Percentiles rank a stretch among this genome's conserved stretches.
phyloP scores from a whole-genome alignment of 1,284 basidiomycete species.

The Ustilago xerochloae region DNA sequence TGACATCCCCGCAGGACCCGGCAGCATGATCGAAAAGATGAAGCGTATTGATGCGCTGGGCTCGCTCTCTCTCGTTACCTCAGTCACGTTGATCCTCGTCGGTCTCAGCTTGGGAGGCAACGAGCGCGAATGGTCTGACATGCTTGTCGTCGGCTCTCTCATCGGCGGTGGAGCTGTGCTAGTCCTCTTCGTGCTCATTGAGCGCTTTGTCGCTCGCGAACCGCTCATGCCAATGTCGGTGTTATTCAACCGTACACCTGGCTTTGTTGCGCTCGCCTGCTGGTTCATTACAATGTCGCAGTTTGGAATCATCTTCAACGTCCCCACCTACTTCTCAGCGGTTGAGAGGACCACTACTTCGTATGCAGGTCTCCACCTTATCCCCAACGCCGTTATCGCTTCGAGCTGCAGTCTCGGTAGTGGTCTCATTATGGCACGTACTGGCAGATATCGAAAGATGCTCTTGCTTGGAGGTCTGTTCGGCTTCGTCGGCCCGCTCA shows the following conservation, averaged over 20 bases:
- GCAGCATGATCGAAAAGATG: slow-evolving; percentile 68
- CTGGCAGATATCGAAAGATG: slow-evolving; percentile 67
- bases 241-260: slow-evolving; percentile 68
- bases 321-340: slow-evolving; percentile 68
- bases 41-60: slow-evolving; percentile 69
- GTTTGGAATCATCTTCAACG: slow-evolving; percentile 68
- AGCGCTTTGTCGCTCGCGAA: slow-evolving; percentile 70
- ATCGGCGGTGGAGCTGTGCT: slow-evolving; percentile 71
- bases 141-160: slow-evolving; percentile 56
- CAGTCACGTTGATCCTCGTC: slow-evolving; percentile 66
- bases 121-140: slow-evolving; percentile 61
- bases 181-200: slow-evolving; percentile 71
- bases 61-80: slow-evolving; percentile 67
- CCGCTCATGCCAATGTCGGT: slow-evolving; percentile 68
- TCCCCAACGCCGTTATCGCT: slow-evolving; percentile 68
- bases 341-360: slow-evolving; percentile 67
- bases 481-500: slow-evolving; percentile 67
- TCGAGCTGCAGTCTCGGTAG: slow-evolving; percentile 68
- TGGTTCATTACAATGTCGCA: slow-evolving; percentile 69
- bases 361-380: slow-evolving; percentile 68
- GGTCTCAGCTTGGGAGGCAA: slow-evolving; percentile 67
- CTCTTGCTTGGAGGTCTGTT: slow-evolving; percentile 63
- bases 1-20: slow-evolving; percentile 68
- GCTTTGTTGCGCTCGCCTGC: slow-evolving; percentile 68
- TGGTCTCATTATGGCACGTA: slow-evolving; percentile 69